A percentile compares a stretch with the other conserved stretches of the same genome.
phyloP scores from a whole-genome alignment of 1,284 basidiomycete species.

The Fomes fomentarius region DNA sequence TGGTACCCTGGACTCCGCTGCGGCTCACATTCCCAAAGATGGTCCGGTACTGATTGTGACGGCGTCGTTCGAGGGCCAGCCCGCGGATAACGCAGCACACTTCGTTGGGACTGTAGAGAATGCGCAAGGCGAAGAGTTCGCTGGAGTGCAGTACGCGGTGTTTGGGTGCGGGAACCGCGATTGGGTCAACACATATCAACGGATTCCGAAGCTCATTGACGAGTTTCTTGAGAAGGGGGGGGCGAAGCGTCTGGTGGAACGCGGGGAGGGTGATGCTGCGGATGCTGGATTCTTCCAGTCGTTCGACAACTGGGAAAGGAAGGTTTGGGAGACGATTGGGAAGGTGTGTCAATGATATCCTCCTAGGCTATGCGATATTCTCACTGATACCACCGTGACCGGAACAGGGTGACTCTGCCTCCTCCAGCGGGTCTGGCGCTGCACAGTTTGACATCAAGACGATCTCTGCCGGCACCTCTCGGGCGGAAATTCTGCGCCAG shows the following conservation, averaged over 20 bases:
- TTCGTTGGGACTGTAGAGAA: slow-evolving; percentile 46
- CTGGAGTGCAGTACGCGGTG: slow-evolving; percentile 46
- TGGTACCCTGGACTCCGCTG: slow-evolving; percentile 46
- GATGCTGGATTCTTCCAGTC: slow-evolving; percentile 47
- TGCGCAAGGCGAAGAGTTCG: slow-evolving; percentile 33
- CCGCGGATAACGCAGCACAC: slow-evolving; percentile 50
- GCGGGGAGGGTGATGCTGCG: slow-evolving; percentile 49
- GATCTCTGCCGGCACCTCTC: slow-evolving; percentile 38
- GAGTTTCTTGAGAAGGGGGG: slow-evolving; percentile 41
- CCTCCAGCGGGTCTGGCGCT: slow-evolving; percentile 7
- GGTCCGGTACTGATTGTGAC: slow-evolving; percentile 53
- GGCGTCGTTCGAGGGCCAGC: slow-evolving; percentile 54
- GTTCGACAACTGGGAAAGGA: slow-evolving; percentile 49
- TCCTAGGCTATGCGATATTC: too few relatives aligned
- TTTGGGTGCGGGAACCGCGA: slow-evolving; percentile 59
- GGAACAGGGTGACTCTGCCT: too few relatives aligned
- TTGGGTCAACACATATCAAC: slow-evolving; percentile 55
- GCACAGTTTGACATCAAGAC: slow-evolving; percentile 39
- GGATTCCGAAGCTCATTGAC: slow-evolving; percentile 51
- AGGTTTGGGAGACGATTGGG: slow-evolving; percentile 42
- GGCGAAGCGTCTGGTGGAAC: slow-evolving; percentile 42
- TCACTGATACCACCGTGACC: too few relatives aligned
- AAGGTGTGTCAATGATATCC: too few relatives aligned
- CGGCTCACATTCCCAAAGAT: slow-evolving; percentile 43
- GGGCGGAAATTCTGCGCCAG: slow-evolving; percentile 45